Evolutionary conservation across 352 stramenopile genomes (phyloP), one percentile per base, ranked within the genome.

Genomic region (Globisporangium canariense): DNA sequence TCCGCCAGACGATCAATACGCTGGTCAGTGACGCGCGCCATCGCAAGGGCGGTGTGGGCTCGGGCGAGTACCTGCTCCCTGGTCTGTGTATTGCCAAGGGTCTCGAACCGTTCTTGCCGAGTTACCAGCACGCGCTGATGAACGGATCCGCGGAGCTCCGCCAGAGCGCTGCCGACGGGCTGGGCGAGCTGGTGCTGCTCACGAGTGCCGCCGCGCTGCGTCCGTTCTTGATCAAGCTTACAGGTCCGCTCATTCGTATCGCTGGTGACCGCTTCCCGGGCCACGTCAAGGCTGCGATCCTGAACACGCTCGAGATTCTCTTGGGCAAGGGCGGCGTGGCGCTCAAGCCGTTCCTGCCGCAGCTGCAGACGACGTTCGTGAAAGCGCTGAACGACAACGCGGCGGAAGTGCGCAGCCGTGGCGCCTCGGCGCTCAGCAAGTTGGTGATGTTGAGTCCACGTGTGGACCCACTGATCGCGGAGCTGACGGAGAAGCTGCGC

Each of bases 301-400:
- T 99, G 58, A 84, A 98, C 68, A 99, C 96, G 43, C 77, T 99
- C 40, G 93, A 96, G 66, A 90, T 99, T 20, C 93, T 99, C 63
- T 68, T 99, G 38, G 81, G 78, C 38, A 99, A 99, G 79, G 97
- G 96, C 59, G 97, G 97, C 38, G 87, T 96, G 18, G 92, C 93
- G 30, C 84, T 99, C 16, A 98, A 98, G 76, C 96, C 98, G n/a
- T 99, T 99, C 76, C 80, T 99, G 60, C 97, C 98, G 25, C 98
- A 99, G 81, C 89, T 99, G 58, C 98, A 99, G 76, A 99, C 97
- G 3, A 99, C 97, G 3, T 99, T 99, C 70, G 93, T 99, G 50
- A 99, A 99, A 81, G 96, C 97, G 41, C 76, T 99, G n/a, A 98
- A 97, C 67, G 97, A 99, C 80, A 87, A 90, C n/a, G 94, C 84